Evolutionary conservation across 1,284 basidiomycete species (phyloP).

Genomic region (Trametes pubescens): DNA sequence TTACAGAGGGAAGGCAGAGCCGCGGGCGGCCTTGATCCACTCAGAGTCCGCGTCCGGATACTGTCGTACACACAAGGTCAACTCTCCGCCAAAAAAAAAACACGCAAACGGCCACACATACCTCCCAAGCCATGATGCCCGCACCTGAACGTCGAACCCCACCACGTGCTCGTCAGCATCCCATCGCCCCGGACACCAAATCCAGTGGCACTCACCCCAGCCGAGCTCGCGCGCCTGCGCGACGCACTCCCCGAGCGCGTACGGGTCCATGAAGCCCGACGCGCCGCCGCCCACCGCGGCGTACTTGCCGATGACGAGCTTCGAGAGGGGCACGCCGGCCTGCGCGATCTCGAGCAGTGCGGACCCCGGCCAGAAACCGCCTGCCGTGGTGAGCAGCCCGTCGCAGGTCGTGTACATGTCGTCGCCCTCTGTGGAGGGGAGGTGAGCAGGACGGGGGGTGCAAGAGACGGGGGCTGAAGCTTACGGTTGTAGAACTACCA

Average conservation of each 20-base stretch:
- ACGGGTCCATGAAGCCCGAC: slow-evolving; percentile 63
- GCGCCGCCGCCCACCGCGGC: slow-evolving; percentile 57
- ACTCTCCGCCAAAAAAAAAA: neutral
- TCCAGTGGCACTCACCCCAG: slow-evolving; percentile 59
- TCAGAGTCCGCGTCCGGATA: slow-evolving; percentile 52
- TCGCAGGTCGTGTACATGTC: slow-evolving; percentile 63
- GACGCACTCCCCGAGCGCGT: slow-evolving; percentile 61
- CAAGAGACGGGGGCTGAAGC: slow-evolving; percentile 37
- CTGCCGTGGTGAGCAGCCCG: slow-evolving; percentile 59
- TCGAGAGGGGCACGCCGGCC: slow-evolving; percentile 57
- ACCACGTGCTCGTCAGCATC: slow-evolving; percentile 1
- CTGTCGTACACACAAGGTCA: slow-evolving; percentile 25
- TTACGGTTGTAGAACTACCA: slow-evolving; percentile 70
- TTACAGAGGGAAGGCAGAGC: slow-evolving; percentile 48
- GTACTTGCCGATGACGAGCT: slow-evolving; percentile 70
- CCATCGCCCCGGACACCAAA: neutral
- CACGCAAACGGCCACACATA: slow-evolving; percentile 1
- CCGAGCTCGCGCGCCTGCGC: slow-evolving; percentile 59
- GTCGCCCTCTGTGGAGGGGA: slow-evolving; percentile 52
- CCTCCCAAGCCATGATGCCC: slow-evolving; percentile 52
- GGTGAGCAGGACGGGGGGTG: neutral
- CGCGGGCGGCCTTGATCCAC: slow-evolving; percentile 57
- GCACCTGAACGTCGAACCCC: slow-evolving; percentile 52
- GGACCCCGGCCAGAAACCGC: slow-evolving; percentile 55
- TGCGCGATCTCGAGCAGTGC: slow-evolving; percentile 67